Evolutionary conservation across 352 stramenopile species (phyloP).

Genomic region (Pythium chondricola): DNA sequence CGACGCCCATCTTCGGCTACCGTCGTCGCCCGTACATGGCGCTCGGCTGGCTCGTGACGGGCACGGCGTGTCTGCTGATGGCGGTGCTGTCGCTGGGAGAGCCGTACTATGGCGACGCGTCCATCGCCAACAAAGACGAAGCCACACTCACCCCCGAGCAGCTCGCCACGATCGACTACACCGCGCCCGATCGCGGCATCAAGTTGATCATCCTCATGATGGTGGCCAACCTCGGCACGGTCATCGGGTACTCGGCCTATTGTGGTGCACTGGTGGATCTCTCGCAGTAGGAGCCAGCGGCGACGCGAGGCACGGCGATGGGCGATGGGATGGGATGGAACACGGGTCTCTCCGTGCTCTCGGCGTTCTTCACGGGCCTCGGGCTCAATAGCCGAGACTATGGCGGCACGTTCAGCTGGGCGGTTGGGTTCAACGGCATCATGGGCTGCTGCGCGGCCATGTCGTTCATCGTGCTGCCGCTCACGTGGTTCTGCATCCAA

Average conservation of each 20-base stretch:
- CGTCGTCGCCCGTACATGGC: conserved; percentile 4
- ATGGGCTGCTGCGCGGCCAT: conserved; percentile 18
- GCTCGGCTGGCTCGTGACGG: conserved; percentile 12
- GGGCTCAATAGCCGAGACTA: conserved; percentile 27
- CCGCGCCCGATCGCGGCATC: conserved; percentile 19
- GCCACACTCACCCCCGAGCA: conserved; percentile 7
- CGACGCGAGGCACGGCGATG: conserved; percentile 25
- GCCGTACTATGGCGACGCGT: conserved; percentile 20
- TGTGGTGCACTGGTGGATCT: conserved; percentile 38
- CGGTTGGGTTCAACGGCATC: conserved; percentile 14
- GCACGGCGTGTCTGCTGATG: conserved; percentile 20
- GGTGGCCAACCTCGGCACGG: conserved; percentile 47
- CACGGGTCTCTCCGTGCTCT: conserved; percentile 11
- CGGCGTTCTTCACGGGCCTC: conserved; percentile 24
- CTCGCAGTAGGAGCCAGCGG: conserved; percentile 25
- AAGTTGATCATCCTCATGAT: conserved; percentile 41
- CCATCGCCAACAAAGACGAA: conserved; percentile 7
- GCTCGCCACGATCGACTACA: conserved; percentile 17
- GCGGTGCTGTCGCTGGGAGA: conserved; percentile 17
- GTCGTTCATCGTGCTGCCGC: conserved; percentile 6
- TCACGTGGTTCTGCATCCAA: conserved; percentile 20
- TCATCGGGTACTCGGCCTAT: conserved; percentile 42
- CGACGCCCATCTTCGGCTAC: conserved; percentile 3
- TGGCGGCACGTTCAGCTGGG: conserved; percentile 16
- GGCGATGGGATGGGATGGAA: conserved; percentile 24